Evolutionary conservation across 768 basidiomycete species (phyloP).

Genomic region (Mycena polygramma): DNA sequence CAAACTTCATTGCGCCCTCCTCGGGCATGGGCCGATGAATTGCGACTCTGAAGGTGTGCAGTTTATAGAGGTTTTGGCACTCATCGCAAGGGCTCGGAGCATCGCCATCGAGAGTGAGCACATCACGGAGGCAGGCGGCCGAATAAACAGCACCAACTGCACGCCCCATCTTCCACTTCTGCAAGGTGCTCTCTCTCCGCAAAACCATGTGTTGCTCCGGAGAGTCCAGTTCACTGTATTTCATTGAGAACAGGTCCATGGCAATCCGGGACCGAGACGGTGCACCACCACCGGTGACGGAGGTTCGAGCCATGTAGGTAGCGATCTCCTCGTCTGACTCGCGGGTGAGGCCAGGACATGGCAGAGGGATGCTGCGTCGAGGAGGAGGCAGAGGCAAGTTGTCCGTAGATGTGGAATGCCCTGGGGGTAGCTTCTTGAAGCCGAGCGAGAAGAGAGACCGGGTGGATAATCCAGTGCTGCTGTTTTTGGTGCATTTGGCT

Average conservation of each 20-base stretch:
- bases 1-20: slow-evolving; percentile 36
- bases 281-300: slow-evolving; percentile 28
- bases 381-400: too few relatives aligned
- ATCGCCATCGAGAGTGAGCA: neutral
- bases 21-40: slow-evolving; percentile 29
- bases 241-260: neutral
- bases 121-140: slow-evolving; percentile 8
- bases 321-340: slow-evolving; percentile 21
- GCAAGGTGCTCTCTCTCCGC: slow-evolving; percentile 11
- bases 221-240: slow-evolving; percentile 3
- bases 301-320: slow-evolving; percentile 26
- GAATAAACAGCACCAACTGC: slow-evolving; percentile 32
- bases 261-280: slow-evolving; percentile 12
- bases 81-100: slow-evolving; percentile 17
- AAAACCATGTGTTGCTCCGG: slow-evolving; percentile 5
- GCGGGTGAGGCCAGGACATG: slow-evolving; percentile 34
- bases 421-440: slow-evolving; percentile 5
- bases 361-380: neutral
- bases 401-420: neutral
- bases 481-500: slow-evolving; percentile 18
- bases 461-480: neutral
- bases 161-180: slow-evolving; percentile 22
- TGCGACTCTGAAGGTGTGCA: slow-evolving; percentile 31
- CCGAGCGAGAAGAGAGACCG: slow-evolving; percentile 8
- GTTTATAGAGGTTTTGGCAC: slow-evolving; percentile 16